Percentiles rank a stretch among this genome's conserved stretches.
Evolutionary conservation across 306 rosid species (phyloP).

Genomic region (Lathyrus aphaca): DNA sequence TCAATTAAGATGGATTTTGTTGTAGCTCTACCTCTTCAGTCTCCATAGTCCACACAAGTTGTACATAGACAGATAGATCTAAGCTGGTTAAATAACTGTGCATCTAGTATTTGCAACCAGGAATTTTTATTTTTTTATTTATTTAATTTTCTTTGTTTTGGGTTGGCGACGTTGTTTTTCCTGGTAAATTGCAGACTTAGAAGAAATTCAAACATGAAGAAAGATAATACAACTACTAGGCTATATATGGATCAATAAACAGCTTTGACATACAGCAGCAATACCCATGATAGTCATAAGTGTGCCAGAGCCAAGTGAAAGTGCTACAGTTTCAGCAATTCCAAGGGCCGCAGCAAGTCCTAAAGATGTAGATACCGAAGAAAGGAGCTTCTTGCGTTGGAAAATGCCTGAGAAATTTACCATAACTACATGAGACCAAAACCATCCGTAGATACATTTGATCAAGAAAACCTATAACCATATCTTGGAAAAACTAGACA

Average conservation of each 20-base stretch:
- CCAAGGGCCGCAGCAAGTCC: constrained; percentile 86
- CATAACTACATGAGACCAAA: constrained; percentile 36
- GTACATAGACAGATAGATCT: constrained; percentile 6
- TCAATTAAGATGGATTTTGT: not conserved
- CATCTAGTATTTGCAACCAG: constrained; percentile 3
- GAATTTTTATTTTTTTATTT: not conserved
- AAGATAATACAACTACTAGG: constrained; percentile 10
- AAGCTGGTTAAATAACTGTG: constrained; percentile 6
- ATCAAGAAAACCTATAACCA: constrained; percentile 22
- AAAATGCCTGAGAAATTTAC: constrained; percentile 46
- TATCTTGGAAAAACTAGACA: constrained; percentile 25
- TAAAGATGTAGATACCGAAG: constrained; percentile 81
- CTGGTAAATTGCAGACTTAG: constrained; percentile 9
- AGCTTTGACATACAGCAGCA: constrained; percentile 81
- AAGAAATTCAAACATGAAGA: constrained; percentile 31
- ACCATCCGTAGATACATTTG: constrained; percentile 13
- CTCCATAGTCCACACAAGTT: constrained; percentile 22
- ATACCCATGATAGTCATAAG: constrained; percentile 89
- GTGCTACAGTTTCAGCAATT: constrained; percentile 78
- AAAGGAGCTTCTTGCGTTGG: constrained; percentile 64
- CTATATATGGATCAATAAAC: constrained; percentile 29
- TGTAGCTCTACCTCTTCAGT: not conserved
- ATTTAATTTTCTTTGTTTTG: not conserved
- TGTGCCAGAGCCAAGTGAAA: constrained; percentile 74
- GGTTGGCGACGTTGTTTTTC: constrained; percentile 13